Conservation (phyloP, 495 filamentous ascomycete species). For the Aspergillus bertholletiae region DNA sequence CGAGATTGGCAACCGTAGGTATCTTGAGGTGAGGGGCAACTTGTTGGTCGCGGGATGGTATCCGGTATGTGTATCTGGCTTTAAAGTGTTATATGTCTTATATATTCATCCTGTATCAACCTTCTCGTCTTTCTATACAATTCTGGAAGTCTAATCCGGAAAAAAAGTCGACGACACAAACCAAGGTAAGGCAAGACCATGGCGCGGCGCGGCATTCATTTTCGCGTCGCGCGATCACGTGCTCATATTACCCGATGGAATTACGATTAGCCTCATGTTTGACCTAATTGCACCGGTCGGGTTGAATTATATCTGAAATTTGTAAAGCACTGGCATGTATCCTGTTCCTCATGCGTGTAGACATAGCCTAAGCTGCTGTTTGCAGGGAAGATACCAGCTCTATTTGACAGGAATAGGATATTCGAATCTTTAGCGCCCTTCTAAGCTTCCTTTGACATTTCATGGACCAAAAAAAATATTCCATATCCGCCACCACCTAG, state of each 20-base stretch:
- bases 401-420: background rate
- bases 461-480: background rate
- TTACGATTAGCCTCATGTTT: background rate
- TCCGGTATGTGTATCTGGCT: background rate
- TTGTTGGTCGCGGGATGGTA: background rate
- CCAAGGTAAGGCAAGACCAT: conserved; percentile 1
- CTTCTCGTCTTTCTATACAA: background rate
- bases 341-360: background rate
- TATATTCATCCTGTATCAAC: background rate
- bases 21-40: background rate
- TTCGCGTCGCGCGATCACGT: conserved; percentile 41
- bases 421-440: background rate
- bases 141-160: background rate
- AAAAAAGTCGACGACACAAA: background rate
- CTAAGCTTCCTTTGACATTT: background rate
- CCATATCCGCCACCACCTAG: conserved; percentile 3
- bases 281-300: background rate
- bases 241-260: conserved; percentile 14
- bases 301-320: background rate
- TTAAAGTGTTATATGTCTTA: background rate
- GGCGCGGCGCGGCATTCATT: conserved; percentile 19
- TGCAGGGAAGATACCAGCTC: background rate
- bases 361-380: background rate
- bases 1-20: background rate
- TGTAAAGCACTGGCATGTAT: background rate